A percentile compares a stretch with the other conserved stretches of the same genome.
Evolutionary conservation across 805 yeast species (phyloP).

Genomic region (Saccharomycopsis olivae): DNA sequence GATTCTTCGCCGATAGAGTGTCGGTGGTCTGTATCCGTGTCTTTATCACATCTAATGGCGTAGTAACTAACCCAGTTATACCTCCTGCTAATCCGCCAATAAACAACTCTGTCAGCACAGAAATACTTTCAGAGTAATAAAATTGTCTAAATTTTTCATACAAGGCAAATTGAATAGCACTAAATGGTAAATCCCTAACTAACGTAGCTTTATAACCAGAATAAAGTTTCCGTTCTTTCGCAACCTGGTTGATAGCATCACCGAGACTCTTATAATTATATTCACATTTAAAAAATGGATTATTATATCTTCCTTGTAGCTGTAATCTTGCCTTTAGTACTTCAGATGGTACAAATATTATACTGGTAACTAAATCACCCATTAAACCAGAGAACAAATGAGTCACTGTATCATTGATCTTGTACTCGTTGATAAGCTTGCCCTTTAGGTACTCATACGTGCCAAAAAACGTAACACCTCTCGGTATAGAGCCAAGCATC

Average conservation of each 20-base stretch:
- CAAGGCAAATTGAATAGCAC: slow-evolving; percentile 92
- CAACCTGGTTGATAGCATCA: slow-evolving; percentile 60
- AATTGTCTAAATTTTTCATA: slow-evolving; percentile 70
- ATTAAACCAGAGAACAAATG: slow-evolving; percentile 79
- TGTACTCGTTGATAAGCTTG: slow-evolving; percentile 47
- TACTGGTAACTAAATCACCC: slow-evolving; percentile 82
- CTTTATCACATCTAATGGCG: slow-evolving; percentile 71
- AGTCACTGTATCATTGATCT: slow-evolving; percentile 65
- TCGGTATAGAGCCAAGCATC: slow-evolving; percentile 83
- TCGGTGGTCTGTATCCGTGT: slow-evolving; percentile 86
- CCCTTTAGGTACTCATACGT: slow-evolving; percentile 81
- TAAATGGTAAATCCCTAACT: slow-evolving; percentile 86
- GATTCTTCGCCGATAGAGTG: slow-evolving; percentile 16
- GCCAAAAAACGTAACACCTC: slow-evolving; percentile 85
- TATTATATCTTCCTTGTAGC: slow-evolving; percentile 80
- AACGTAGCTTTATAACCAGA: slow-evolving; percentile 93
- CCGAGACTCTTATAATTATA: slow-evolving; percentile 69
- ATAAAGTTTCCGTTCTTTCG: slow-evolving; percentile 50
- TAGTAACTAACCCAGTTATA: slow-evolving; percentile 68
- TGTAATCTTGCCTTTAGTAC: slow-evolving; percentile 89
- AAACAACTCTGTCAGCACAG: slow-evolving; percentile 50
- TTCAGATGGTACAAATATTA: slow-evolving; percentile 91
- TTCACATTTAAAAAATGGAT: slow-evolving; percentile 68
- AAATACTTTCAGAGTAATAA: slow-evolving; percentile 43
- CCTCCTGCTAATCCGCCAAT: slow-evolving; percentile 93